Percentiles rank a stretch among this genome's conserved stretches.
phyloP scores from a whole-genome alignment of 2,329 filamentous ascomycete genomes.

The Aurifilum marmelostoma region DNA sequence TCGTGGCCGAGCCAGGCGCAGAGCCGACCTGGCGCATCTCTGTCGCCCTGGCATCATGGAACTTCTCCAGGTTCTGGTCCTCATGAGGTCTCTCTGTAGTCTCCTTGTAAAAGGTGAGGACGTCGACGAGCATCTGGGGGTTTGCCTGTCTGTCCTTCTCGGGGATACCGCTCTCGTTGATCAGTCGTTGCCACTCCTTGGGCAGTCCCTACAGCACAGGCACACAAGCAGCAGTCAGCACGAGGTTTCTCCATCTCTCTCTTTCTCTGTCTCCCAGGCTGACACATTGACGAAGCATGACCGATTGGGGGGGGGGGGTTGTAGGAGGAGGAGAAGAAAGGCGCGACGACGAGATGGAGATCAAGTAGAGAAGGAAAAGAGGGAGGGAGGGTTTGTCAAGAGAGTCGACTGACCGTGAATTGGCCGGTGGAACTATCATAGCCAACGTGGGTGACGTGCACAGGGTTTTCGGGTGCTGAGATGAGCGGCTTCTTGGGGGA shows the following conservation, averaged over 20 bases:
- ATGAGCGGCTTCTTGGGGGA: conserved; percentile 91
- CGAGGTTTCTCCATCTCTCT: background rate
- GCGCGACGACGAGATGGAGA: background rate
- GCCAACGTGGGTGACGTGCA: conserved; percentile 96
- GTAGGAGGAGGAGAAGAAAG: conserved; percentile 11
- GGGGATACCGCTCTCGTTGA: conserved; percentile 94
- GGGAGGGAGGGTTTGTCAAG: too few species aligned
- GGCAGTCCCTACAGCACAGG: conserved; percentile 72
- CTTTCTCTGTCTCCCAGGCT: conserved; percentile 21
- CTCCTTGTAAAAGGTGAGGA: conserved; percentile 96
- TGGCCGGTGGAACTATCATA: conserved; percentile 96
- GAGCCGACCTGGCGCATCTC: conserved; percentile 51
- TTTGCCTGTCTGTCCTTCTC: conserved; percentile 96
- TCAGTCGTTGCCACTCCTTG: conserved; percentile 95
- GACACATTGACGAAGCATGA: conserved; percentile 27
- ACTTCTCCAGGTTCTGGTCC: conserved; percentile 93
- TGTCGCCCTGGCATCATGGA: conserved; percentile 77
- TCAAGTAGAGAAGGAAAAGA: background rate
- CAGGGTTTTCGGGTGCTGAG: conserved; percentile 95
- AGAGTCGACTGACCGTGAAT: conserved; percentile 74
- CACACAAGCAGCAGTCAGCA: conserved; percentile 29
- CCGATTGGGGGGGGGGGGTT: conserved; percentile 19
- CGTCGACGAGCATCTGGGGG: conserved; percentile 92
- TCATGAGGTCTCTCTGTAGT: conserved; percentile 80
- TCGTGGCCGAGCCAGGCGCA: conserved; percentile 48